phyloP scores from a whole-genome alignment of 129 eudicot genomes.

The Flaveria robusta region DNA sequence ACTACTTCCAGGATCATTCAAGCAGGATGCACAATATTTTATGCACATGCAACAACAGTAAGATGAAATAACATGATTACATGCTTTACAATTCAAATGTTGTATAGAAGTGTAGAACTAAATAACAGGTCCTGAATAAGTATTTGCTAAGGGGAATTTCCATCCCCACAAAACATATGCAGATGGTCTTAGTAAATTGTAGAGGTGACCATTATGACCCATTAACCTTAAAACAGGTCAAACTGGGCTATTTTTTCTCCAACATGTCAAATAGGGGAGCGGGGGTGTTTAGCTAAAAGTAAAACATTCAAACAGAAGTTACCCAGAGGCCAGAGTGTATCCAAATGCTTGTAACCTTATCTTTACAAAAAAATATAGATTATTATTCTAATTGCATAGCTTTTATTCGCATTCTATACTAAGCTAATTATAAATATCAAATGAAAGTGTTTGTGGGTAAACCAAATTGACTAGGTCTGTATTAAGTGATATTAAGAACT shows the following conservation, averaged over 20 bases:
- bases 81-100: neutral
- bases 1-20: constrained; percentile 10
- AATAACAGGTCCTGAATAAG: neutral
- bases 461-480: neutral
- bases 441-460: neutral
- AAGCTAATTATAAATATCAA: neutral
- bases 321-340: neutral
- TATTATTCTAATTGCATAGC: neutral
- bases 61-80: constrained; percentile 1
- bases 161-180: neutral
- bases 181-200: neutral
- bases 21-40: neutral
- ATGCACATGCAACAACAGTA: constrained; percentile 5
- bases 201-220: neutral
- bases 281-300: no score
- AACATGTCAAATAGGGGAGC: neutral
- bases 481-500: neutral
- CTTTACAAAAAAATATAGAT: neutral
- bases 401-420: neutral
- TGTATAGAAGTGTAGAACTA: neutral
- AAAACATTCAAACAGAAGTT: neutral
- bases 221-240: neutral
- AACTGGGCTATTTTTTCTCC: neutral
- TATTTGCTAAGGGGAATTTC: constrained; percentile 12
- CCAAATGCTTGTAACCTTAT: no score